Conservation (phyloP, 2,329 filamentous ascomycete genomes). For the Clathrospora elynae region DNA sequence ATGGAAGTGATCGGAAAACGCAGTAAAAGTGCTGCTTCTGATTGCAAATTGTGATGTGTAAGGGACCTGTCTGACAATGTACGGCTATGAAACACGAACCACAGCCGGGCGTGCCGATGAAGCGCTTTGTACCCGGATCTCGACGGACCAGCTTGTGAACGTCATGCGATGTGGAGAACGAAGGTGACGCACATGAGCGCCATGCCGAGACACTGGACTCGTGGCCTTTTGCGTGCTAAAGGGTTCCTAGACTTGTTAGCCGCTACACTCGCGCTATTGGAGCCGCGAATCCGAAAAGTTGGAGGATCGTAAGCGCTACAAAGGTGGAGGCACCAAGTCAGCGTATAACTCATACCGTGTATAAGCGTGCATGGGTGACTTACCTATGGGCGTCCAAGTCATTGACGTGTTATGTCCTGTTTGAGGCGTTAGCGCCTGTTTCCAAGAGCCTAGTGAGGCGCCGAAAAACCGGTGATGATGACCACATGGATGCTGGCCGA, state of each 20-base stretch:
- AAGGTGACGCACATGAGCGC: slow-evolving; percentile 21
- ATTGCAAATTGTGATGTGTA: no score
- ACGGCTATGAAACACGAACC: slow-evolving; percentile 19
- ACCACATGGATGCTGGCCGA: slow-evolving; percentile 15
- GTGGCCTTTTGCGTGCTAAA: slow-evolving; percentile 25
- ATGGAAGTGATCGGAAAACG: slow-evolving; percentile 8
- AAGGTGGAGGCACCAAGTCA: no score
- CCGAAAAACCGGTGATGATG: slow-evolving; percentile 14
- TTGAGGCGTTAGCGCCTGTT: slow-evolving; percentile 18
- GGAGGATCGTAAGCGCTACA: slow-evolving; percentile 35
- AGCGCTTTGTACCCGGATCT: slow-evolving; percentile 32
- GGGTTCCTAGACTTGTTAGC: slow-evolving; percentile 2
- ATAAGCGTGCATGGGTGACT: no score
- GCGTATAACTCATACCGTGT: no score
- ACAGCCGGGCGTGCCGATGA: slow-evolving; percentile 18
- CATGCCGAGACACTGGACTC: slow-evolving; percentile 17
- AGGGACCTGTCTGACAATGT: slow-evolving; percentile 4
- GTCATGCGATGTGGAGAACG: slow-evolving; percentile 20
- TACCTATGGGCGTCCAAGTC: slow-evolving; percentile 41
- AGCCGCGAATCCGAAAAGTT: slow-evolving; percentile 33
- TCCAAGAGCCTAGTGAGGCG: slow-evolving; percentile 5
- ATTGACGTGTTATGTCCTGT: slow-evolving; percentile 42
- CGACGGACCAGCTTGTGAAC: slow-evolving; percentile 17
- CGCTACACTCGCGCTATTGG: slow-evolving; percentile 23
- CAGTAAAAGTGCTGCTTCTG: no score